A percentile compares a stretch with the other conserved stretches of the same genome.
These are phyloP conservation scores for Aristolochia fimbriata DNA, from an alignment of 164 flowering plant species.

Conservation along the genomic window DNA sequence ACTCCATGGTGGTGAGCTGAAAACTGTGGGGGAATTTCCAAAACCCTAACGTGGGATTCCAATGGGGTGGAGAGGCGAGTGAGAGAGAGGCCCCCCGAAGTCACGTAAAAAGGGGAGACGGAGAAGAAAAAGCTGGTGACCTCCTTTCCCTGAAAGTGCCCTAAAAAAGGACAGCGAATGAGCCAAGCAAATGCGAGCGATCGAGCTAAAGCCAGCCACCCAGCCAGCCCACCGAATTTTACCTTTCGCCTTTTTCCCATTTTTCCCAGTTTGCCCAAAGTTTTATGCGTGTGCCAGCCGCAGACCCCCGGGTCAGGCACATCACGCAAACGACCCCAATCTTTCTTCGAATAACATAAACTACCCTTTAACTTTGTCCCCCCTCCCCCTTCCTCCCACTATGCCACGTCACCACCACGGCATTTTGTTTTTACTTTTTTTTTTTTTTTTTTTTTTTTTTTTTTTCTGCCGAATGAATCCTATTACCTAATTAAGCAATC, in stretches of 20 bases:
- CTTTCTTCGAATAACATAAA: too few species aligned
- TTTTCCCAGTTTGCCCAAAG: too few species aligned
- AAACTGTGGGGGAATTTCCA: background rate
- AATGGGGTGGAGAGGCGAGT: background rate
- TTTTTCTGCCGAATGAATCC: too few species aligned
- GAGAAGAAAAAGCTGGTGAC: conserved; percentile 1
- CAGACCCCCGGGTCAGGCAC: too few species aligned
- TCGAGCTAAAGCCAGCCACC: background rate
- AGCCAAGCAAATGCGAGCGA: background rate
- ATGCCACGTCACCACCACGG: too few species aligned
- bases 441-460: too few species aligned
- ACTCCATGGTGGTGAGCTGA: background rate
- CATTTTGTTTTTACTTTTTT: too few species aligned
- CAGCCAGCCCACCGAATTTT: background rate
- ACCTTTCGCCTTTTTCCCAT: background rate
- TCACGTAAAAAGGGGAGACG: background rate
- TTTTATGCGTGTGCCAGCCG: too few species aligned
- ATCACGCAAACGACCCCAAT: too few species aligned
- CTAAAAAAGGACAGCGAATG: conserved; percentile 1
- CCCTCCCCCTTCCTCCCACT: too few species aligned
- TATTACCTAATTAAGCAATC: too few species aligned
- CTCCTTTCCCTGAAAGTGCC: conserved; percentile 1
- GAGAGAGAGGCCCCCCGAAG: background rate
- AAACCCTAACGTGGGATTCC: background rate
- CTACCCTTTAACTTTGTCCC: too few species aligned